phyloP scores from a whole-genome alignment of 495 filamentous ascomycete species.

The Aspergillus baeticus region DNA sequence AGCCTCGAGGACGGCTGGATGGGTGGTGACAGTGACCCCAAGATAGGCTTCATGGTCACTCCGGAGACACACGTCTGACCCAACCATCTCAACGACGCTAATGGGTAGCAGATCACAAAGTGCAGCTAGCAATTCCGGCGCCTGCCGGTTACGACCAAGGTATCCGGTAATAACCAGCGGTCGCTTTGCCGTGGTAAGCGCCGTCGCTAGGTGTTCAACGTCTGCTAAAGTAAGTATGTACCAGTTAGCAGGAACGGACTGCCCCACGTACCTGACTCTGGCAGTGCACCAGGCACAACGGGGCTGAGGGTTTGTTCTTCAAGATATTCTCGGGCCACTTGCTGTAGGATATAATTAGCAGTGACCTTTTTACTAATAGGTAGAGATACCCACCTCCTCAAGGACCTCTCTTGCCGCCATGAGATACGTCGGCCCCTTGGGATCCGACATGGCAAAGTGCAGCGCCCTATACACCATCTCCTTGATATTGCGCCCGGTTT shows the following conservation, averaged over 20 bases:
- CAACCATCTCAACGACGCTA: too few species aligned
- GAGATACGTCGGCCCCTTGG: slow-evolving; percentile 84
- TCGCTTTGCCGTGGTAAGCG: slow-evolving; percentile 68
- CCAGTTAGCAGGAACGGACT: too few species aligned
- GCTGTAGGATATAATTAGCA: too few species aligned
- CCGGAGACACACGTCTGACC: slow-evolving; percentile 98
- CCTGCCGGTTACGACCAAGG: slow-evolving; percentile 73
- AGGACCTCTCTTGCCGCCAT: slow-evolving; percentile 83
- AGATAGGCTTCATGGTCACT: slow-evolving; percentile 72
- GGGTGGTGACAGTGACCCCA: slow-evolving; percentile 72
- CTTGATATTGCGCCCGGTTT: slow-evolving; percentile 89
- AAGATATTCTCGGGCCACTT: too few species aligned
- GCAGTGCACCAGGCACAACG: too few species aligned
- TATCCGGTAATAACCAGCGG: slow-evolving; percentile 85
- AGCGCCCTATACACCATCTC: slow-evolving; percentile 86
- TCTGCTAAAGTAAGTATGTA: slow-evolving; percentile 33
- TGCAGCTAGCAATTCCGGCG: too few species aligned
- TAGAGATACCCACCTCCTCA: slow-evolving; percentile 71
- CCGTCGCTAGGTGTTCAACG: slow-evolving; percentile 64
- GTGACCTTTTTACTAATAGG: neutral
- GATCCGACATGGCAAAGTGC: slow-evolving; percentile 79
- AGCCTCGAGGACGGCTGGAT: slow-evolving; percentile 69
- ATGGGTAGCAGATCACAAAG: too few species aligned
- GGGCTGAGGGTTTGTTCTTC: too few species aligned
- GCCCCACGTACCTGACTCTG: too few species aligned